Base-by-base conservation (phyloP, 495 filamentous ascomycete genomes). In the Neurospora sp. region DNA sequence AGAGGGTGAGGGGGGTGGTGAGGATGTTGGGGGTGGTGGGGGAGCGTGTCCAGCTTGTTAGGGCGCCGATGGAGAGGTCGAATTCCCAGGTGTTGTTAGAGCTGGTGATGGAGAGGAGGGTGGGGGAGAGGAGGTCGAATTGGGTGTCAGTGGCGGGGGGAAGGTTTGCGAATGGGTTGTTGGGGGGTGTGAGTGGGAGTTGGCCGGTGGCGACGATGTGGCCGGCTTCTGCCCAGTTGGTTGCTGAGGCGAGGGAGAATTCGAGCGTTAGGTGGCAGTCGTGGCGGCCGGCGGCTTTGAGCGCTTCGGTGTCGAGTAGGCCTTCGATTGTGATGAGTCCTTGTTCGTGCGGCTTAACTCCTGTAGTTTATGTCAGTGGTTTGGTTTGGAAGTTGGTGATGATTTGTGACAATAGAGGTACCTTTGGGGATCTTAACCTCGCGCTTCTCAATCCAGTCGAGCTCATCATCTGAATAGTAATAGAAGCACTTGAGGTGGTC, bases 171-270 rank as follows among this genome's bases (percentile, higher is more conserved):
- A 6, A 46, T 7, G 77, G 76, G 31, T 74, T 76, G 3, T 22
- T 27, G 0, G 82, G 81, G 22, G 71, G 72, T 1, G 73, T 70
- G 9, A 85, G 78, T 14, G 77, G 82, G 6, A 90, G 70, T 72
- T 90, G 85, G 11, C 84, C 86, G 53, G 85, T 86, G 18, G 87
- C 85, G 53, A 89, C 78, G 61, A 86, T 79, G 69, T 86, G 84
- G 8, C 84, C 83, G 9, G 79, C 76, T 2, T 77, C 31, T 10
- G 81, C 81, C 89, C 88, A 90, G 68, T 76, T 76, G 4, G 79
- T 84, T 4, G 77, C 74, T 1, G 76, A 41, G 5, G 75, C 70
- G 2, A 85, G 77, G 5, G 74, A 71, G 70, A 89, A 89, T 53
- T 80, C 78, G n/a, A 88, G 27, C 7, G 82, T 79, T 1, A 89